phyloP scores from a whole-genome alignment of 139 green algal species.

The Astrephomene gubernaculifera region DNA sequence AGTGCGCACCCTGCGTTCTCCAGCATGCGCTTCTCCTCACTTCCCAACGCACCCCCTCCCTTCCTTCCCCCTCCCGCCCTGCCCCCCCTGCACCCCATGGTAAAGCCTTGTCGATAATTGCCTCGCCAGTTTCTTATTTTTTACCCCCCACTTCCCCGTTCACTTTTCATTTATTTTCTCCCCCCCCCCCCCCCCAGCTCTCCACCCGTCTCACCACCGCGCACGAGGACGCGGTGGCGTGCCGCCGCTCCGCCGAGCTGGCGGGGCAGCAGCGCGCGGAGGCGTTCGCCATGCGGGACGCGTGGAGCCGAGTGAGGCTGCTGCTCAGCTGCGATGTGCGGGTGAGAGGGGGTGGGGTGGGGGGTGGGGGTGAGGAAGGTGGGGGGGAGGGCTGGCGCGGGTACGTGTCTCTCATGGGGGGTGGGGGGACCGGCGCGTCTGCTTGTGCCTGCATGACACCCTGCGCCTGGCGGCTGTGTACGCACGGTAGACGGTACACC shows the following conservation, averaged over 20 bases:
- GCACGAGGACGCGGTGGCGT: neutral
- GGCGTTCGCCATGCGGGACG: slow-evolving; percentile 36
- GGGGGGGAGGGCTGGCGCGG: neutral
- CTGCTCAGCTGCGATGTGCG: slow-evolving; percentile 3
- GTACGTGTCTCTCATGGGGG: no score
- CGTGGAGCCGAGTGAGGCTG: slow-evolving; percentile 15
- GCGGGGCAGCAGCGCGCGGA: slow-evolving; percentile 34
- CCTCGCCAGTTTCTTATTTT: no score
- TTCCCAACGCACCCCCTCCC: neutral
- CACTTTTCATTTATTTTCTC: neutral
- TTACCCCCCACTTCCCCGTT: neutral
- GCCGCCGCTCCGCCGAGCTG: slow-evolving; percentile 23
- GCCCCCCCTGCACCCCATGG: no score
- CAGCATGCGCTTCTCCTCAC: no score
- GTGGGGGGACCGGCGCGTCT: no score
- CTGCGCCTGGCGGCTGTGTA: neutral
- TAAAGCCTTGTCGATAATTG: no score
- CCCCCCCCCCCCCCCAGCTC: neutral
- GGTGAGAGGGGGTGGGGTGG: neutral
- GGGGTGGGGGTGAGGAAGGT: neutral
- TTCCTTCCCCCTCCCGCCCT: neutral
- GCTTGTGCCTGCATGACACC: no score
- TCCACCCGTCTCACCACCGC: neutral
- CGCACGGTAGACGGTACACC: no score
- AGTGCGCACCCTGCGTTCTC: no score